Base-by-base conservation (phyloP, 768 basidiomycete species). In the Hypholoma sublateritium region DNA sequence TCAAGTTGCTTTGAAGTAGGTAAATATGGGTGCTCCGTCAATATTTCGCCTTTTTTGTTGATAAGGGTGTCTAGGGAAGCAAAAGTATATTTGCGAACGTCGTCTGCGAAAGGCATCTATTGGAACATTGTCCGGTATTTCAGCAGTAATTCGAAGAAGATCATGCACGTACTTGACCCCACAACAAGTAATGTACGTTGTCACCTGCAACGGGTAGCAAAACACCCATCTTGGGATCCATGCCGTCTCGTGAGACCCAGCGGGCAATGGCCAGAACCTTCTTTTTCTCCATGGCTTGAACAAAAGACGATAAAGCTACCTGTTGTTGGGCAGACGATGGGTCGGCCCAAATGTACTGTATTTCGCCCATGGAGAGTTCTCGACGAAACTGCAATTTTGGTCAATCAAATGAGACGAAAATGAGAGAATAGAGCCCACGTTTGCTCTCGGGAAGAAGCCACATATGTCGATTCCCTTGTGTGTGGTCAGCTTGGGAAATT, bases 101-200 rank as follows among this genome's bases (percentile, higher is more conserved):
- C 96, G 68, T 99, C 96, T 2, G 93, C 93, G 66, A 97, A 98
- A 0, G 96, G 96, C 82, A 98, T 84, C 93, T 95, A 61, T n/a
- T 63, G 9, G 17, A 36, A 21, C 8, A 54, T 48, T 19, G 42
- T 45, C 28, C 53, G 32, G n/a, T 41, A 28, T 28, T 56, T 16
- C 44, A 9, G 9, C 3, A 17, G 19, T 19, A n/a, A 14, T 12
- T 36, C 0, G 21, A 47, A 42, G 42, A 16, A 43, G 13, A 6
- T 34, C 32, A 6, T 19, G 28, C 67, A 76, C 46, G 44, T 65
- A 93, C 95, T 75, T 88, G 88, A 19, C 84, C 83, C 91, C 89
- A 97, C 46, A 93, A 77, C 56, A 96, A 74, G 66, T 86, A 91
- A 63, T 97, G 93, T 9, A 90, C 77, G 16, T 84, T 79, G 0